Conservation (phyloP, 768 basidiomycete species). For the Phanerodontia chrysosporium region DNA sequence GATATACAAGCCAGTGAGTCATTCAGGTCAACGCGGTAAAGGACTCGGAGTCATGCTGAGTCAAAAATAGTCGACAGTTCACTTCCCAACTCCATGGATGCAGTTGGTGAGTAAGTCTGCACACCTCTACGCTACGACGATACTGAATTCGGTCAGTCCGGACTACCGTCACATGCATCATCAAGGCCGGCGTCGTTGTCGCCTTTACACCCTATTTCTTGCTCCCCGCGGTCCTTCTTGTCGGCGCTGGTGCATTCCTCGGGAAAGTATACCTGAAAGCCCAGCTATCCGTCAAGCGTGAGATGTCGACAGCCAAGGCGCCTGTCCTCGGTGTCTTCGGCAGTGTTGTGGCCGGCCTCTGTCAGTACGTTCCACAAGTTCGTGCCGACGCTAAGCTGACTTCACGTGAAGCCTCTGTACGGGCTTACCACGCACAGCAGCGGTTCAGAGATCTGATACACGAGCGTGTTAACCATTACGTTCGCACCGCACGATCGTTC, state of each 20-base stretch:
- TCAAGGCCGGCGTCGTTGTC: conserved; percentile 32
- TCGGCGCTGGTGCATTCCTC: conserved; percentile 31
- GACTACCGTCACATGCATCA: conserved; percentile 17
- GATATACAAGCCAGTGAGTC: conserved; percentile 26
- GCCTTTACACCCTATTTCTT: conserved; percentile 34
- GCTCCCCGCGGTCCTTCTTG: conserved; percentile 30
- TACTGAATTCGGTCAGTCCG: not conserved
- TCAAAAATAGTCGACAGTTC: not conserved
- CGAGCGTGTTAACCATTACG: conserved; percentile 50
- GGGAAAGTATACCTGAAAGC: conserved; percentile 47
- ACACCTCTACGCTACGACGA: conserved; percentile 3
- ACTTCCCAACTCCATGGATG: not conserved
- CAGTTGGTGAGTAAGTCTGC: not conserved
- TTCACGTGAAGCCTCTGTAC: conserved; percentile 38
- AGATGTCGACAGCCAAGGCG: conserved; percentile 42
- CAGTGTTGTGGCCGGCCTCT: conserved; percentile 54
- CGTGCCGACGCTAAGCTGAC: not conserved
- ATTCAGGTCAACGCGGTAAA: not conserved
- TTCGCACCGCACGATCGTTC: conserved; percentile 41
- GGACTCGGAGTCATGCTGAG: not conserved
- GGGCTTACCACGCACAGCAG: conserved; percentile 60
- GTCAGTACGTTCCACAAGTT: conserved; percentile 15
- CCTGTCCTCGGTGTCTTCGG: conserved; percentile 47
- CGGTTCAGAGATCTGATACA: conserved; percentile 41
- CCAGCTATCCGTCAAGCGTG: conserved; percentile 50